phyloP scores from a whole-genome alignment of 2,329 filamentous ascomycete species.

The Botrytis aclada region DNA sequence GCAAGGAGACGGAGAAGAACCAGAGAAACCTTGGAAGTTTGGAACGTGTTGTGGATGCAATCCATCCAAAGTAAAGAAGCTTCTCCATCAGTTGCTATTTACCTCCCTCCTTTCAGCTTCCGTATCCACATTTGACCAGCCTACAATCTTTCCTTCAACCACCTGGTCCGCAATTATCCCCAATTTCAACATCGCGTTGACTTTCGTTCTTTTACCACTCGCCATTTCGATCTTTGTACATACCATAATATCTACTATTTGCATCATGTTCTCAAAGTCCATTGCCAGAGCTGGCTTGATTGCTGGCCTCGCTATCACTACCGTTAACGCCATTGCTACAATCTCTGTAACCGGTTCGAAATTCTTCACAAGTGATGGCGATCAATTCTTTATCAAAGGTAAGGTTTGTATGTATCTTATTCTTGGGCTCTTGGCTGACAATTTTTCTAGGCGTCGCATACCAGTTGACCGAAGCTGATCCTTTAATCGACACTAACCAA shows the following conservation, averaged over 20 bases:
- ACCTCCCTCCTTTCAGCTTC: neutral
- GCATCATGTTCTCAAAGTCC: slow-evolving; percentile 31
- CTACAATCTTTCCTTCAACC: slow-evolving; percentile 2
- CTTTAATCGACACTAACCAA: slow-evolving; percentile 71
- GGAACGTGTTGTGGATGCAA: slow-evolving; percentile 6
- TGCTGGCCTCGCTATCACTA: slow-evolving; percentile 30
- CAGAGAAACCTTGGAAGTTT: neutral
- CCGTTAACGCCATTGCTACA: slow-evolving; percentile 43
- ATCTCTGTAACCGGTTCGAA: slow-evolving; percentile 68
- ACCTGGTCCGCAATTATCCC: neutral
- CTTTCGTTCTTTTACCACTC: slow-evolving; percentile 4
- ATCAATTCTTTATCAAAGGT: slow-evolving; percentile 85
- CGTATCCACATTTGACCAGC: slow-evolving; percentile 4
- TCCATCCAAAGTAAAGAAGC: neutral
- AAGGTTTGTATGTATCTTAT: slow-evolving; percentile 24
- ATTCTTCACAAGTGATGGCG: slow-evolving; percentile 77
- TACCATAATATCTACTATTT: slow-evolving; percentile 11
- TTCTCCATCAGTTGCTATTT: neutral
- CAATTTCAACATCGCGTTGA: neutral
- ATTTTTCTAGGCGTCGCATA: slow-evolving; percentile 66
- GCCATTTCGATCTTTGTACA: slow-evolving; percentile 12
- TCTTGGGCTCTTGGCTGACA: slow-evolving; percentile 22
- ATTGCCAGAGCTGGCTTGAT: slow-evolving; percentile 29
- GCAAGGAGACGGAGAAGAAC: neutral
- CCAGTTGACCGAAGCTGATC: slow-evolving; percentile 62